Percentiles rank a stretch among this genome's conserved stretches.
Evolutionary conservation across 352 stramenopile species (phyloP).

Genomic region (Hyaloperonospora arabidopsidis): DNA sequence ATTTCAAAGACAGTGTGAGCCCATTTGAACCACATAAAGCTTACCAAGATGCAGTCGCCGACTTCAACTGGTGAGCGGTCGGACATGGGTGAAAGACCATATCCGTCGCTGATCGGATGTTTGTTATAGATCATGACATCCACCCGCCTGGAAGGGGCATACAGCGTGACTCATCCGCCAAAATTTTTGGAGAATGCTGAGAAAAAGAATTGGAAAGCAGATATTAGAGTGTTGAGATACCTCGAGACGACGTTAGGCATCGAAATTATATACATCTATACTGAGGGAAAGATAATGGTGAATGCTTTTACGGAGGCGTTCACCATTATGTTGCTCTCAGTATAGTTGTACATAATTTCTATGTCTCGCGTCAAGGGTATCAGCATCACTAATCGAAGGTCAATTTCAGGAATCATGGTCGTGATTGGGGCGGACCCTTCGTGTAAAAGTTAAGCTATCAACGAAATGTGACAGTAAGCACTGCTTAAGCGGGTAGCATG

Average conservation of each 20-base stretch:
- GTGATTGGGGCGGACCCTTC: no score
- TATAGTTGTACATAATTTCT: no score
- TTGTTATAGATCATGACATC: no score
- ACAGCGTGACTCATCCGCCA: background rate
- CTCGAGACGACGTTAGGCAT: background rate
- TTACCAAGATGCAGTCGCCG: background rate
- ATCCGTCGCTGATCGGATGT: no score
- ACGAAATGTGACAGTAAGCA: background rate
- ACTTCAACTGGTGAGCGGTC: background rate
- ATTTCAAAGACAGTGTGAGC: background rate
- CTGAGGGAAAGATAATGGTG: background rate
- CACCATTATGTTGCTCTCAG: no score
- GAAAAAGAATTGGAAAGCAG: background rate
- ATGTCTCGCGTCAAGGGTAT: no score
- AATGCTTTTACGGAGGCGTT: background rate
- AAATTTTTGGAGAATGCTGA: background rate
- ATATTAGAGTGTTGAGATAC: background rate
- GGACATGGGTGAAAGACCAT: background rate
- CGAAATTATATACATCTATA: background rate
- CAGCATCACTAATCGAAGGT: background rate
- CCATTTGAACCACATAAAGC: background rate
- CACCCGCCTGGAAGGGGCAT: background rate
- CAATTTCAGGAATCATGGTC: background rate
- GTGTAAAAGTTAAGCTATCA: background rate
- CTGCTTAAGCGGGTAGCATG: constrained; percentile 1